These are phyloP conservation scores for Zalaria sp. DNA, from an alignment of 2,329 filamentous ascomycete species.

Conservation along the genomic window DNA sequence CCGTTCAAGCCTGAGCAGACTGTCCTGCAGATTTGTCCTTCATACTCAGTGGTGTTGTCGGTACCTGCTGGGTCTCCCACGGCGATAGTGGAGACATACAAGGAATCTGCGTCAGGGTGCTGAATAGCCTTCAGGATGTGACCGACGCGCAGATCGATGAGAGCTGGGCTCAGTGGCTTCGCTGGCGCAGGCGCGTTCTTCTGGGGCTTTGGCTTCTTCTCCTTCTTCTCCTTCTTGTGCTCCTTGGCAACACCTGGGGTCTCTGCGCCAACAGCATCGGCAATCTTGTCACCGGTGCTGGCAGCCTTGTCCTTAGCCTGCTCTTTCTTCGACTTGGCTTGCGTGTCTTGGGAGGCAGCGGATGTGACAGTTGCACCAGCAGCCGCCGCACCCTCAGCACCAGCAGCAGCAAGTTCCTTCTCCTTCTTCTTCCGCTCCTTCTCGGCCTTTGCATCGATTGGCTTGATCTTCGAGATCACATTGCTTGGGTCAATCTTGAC, in stretches of 20 bases:
- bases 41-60: conserved; percentile 81
- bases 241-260: conserved; percentile 23
- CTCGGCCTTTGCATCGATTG: conserved; percentile 82
- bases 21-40: conserved; percentile 82
- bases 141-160: conserved; percentile 91
- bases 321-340: conserved; percentile 28
- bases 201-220: conserved; percentile 75
- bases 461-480: conserved; percentile 76
- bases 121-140: conserved; percentile 93
- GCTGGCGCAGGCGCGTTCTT: conserved; percentile 46
- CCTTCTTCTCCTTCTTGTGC: conserved; percentile 62
- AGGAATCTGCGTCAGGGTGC: conserved; percentile 91
- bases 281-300: conserved; percentile 37
- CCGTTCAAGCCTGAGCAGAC: conserved; percentile 96
- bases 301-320: conserved; percentile 36
- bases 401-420: conserved; percentile 50
- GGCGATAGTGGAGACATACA: conserved; percentile 90
- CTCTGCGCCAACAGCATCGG: conserved; percentile 30
- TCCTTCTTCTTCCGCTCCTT: conserved; percentile 96
- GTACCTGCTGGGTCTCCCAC: conserved; percentile 77
- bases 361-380: conserved; percentile 27
- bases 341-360: conserved; percentile 26
- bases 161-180: conserved; percentile 63
- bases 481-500: conserved; percentile 65
- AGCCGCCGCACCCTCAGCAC: conserved; percentile 39